These are phyloP conservation scores for Iberis pinnata DNA, from an alignment of 345 rosid species.

Conservation along the genomic window DNA sequence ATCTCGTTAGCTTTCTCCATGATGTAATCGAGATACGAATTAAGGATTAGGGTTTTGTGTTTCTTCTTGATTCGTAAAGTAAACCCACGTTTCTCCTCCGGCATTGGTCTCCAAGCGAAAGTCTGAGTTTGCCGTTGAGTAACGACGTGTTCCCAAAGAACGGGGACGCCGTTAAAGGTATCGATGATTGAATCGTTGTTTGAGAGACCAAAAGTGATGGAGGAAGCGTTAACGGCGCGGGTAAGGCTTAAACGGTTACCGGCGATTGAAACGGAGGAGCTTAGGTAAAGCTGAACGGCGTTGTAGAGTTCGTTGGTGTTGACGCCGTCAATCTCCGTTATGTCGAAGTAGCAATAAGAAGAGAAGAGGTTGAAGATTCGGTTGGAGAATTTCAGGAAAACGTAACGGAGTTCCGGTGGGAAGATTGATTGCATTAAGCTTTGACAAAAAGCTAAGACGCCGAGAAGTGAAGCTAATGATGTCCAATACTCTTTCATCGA, in stretches of 20 bases:
- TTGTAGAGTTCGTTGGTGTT: conserved; percentile 97
- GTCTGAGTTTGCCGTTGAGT: conserved; percentile 68
- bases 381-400: conserved; percentile 48
- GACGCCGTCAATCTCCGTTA: conserved; percentile 90
- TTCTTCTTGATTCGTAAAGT: conserved; percentile 63
- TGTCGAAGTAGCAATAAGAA: conserved; percentile 75
- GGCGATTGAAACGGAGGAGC: conserved; percentile 61
- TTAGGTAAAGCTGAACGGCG: conserved; percentile 95
- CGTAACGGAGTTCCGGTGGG: conserved; percentile 87
- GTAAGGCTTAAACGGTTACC: conserved; percentile 83
- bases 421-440: conserved; percentile 56
- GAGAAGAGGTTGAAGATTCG: conserved; percentile 50
- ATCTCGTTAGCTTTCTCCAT: conserved; percentile 77
- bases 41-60: conserved; percentile 52
- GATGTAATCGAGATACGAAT: conserved; percentile 64
- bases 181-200: conserved; percentile 76
- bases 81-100: conserved; percentile 95
- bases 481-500: conserved; percentile 79
- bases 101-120: conserved; percentile 83
- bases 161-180: conserved; percentile 44
- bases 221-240: conserved; percentile 76
- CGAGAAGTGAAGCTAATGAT: conserved; percentile 66
- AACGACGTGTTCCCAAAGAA: conserved; percentile 91
- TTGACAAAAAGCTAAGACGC: conserved; percentile 81
- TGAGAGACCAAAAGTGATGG: conserved; percentile 78